Evolutionary conservation across 257 asterid species (phyloP).

Genomic region (Solanum phureja): DNA sequence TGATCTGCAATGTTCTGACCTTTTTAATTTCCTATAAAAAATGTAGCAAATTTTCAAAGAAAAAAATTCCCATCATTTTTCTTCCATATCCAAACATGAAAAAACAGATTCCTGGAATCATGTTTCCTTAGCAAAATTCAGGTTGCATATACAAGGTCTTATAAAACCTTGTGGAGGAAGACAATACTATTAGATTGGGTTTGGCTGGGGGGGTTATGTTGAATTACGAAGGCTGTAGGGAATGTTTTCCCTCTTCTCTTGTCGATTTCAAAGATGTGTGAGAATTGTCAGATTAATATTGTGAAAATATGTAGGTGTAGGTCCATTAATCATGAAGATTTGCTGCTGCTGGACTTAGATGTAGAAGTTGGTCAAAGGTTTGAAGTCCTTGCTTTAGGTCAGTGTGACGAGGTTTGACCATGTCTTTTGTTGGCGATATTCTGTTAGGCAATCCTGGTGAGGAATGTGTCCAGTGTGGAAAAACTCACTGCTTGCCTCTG

Average conservation of each 20-base stretch:
- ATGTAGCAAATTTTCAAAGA: neutral
- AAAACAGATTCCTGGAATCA: neutral
- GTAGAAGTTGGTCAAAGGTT: neutral
- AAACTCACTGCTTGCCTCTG: neutral
- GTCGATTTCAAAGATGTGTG: neutral
- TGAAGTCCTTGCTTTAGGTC: neutral
- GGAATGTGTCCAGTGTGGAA: neutral
- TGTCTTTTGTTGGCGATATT: neutral
- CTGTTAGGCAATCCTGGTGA: neutral
- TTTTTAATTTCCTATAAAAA: neutral
- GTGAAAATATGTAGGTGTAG: neutral
- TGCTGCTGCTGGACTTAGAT: neutral
- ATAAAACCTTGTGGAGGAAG: neutral
- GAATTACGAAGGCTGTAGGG: neutral
- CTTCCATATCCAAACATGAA: neutral
- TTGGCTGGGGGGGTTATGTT: neutral
- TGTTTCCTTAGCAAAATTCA: neutral
- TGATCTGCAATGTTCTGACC: neutral
- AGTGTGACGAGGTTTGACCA: neutral
- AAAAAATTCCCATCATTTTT: neutral
- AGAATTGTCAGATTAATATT: neutral
- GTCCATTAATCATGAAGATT: neutral
- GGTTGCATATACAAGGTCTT: neutral
- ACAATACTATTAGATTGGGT: neutral
- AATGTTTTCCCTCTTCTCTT: neutral